A percentile compares a stretch with the other conserved stretches of the same genome.
Conservation (phyloP, 73 alveolate genomes). For the Breviolum minutum region DNA sequence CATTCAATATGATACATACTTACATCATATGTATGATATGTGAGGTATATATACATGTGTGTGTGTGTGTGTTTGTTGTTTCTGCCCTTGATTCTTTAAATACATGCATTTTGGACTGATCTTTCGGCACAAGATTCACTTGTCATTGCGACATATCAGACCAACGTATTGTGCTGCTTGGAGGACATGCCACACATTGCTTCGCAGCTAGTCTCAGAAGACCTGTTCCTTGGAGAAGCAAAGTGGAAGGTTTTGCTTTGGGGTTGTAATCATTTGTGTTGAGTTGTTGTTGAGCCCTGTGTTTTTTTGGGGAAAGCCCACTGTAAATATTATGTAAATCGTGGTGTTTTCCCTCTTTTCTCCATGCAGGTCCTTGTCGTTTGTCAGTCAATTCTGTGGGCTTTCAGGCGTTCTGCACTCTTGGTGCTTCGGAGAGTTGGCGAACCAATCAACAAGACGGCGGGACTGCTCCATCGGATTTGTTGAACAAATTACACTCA, state of each 20-base stretch:
- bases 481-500: no score
- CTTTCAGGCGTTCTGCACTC: conserved; percentile 53
- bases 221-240: not conserved
- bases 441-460: conserved; percentile 93
- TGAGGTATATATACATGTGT: no score
- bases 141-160: no score
- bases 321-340: not conserved
- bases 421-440: conserved; percentile 82
- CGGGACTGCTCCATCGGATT: not conserved
- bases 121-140: no score
- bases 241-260: not conserved
- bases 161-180: no score
- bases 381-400: not conserved
- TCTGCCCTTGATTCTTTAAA: no score
- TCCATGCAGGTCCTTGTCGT: not conserved
- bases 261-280: not conserved
- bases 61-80: no score
- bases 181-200: conserved; percentile 90
- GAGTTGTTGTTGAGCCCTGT: not conserved
- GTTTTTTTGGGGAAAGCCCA: no score
- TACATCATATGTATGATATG: no score
- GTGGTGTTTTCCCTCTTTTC: not conserved
- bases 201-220: conserved; percentile 71
- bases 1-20: no score
- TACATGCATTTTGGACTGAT: no score